A percentile compares a stretch with the other conserved stretches of the same genome.
phyloP scores from a whole-genome alignment of 2,329 filamentous ascomycete species.

The Simplicillium sp. region DNA sequence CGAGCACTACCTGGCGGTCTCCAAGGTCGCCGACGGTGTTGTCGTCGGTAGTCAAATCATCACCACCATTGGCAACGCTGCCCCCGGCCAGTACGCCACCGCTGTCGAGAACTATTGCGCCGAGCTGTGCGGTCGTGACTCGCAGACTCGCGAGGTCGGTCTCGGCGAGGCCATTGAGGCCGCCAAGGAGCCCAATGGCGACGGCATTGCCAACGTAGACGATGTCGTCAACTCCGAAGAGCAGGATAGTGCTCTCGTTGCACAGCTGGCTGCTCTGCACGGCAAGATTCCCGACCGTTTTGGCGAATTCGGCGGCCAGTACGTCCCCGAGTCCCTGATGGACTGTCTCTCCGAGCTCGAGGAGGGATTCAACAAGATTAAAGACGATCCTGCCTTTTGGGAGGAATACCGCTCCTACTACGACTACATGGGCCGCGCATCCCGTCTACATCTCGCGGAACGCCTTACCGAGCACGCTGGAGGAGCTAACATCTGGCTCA shows the following conservation, averaged over 20 bases:
- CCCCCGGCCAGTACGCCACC: conserved; percentile 26
- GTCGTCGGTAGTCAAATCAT: conserved; percentile 96
- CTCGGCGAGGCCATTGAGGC: conserved; percentile 18
- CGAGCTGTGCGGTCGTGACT: conserved; percentile 44
- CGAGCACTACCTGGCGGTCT: conserved; percentile 84
- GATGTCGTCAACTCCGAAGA: conserved; percentile 54
- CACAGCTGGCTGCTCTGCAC: conserved; percentile 77
- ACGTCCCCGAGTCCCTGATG: conserved; percentile 96
- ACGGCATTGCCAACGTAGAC: conserved; percentile 57
- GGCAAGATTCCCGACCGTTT: conserved; percentile 76
- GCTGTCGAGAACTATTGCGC: conserved; percentile 77
- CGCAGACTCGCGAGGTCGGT: no score
- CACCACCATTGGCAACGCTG: conserved; percentile 51
- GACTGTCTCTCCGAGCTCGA: conserved; percentile 89
- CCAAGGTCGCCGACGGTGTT: conserved; percentile 79
- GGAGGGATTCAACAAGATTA: conserved; percentile 78
- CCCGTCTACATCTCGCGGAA: conserved; percentile 81
- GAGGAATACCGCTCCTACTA: conserved; percentile 94
- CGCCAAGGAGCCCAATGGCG: conserved; percentile 55
- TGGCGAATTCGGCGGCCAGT: conserved; percentile 93
- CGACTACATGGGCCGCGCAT: conserved; percentile 92
- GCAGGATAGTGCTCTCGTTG: conserved; percentile 54
- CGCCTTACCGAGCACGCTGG: conserved; percentile 81
- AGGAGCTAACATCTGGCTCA: conserved; percentile 94
- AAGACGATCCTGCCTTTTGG: conserved; percentile 88